Evolutionary conservation across 192 early-diverging fungal genomes (phyloP).

Genomic region (Polychytrium aggregatum): DNA sequence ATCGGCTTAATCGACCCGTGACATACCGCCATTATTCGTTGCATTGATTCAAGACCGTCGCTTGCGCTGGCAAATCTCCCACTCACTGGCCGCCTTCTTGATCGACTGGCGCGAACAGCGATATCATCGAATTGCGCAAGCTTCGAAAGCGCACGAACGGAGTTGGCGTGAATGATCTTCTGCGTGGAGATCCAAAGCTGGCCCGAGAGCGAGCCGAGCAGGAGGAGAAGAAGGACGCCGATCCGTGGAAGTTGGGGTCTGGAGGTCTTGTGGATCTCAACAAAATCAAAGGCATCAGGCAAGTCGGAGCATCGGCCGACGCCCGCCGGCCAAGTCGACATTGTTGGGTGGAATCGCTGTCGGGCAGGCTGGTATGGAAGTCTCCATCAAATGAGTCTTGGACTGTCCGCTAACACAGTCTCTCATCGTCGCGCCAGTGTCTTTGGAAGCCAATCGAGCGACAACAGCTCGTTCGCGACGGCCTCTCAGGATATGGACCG

Average conservation of each 20-base stretch:
- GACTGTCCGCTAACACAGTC: conserved; percentile 2
- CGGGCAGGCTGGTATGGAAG: too few species aligned
- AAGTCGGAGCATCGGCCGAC: conserved; percentile 5
- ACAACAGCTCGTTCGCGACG: too few species aligned
- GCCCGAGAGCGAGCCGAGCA: conserved; percentile 45
- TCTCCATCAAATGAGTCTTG: too few species aligned
- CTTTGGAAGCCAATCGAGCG: conserved; percentile 15
- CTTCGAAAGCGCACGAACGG: conserved; percentile 43
- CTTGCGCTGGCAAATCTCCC: too few species aligned
- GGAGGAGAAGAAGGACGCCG: conserved; percentile 31
- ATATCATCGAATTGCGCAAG: conserved; percentile 49
- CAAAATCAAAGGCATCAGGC: conserved; percentile 16
- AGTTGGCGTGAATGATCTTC: conserved; percentile 42
- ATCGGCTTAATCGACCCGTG: too few species aligned
- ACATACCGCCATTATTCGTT: too few species aligned
- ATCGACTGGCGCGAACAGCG: too few species aligned
- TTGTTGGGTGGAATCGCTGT: conserved; percentile 5
- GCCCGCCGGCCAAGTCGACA: conserved; percentile 13
- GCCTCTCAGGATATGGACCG: too few species aligned
- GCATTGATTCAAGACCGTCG: too few species aligned
- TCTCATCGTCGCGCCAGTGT: neutral
- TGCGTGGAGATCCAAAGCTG: conserved; percentile 35
- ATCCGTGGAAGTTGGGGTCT: conserved; percentile 45
- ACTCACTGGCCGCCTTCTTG: too few species aligned
- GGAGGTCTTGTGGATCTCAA: conserved; percentile 41